A percentile compares a stretch with the other conserved stretches of the same genome.
Conservation (phyloP, 495 filamentous ascomycete species). For the Aspergillus sparsus region DNA sequence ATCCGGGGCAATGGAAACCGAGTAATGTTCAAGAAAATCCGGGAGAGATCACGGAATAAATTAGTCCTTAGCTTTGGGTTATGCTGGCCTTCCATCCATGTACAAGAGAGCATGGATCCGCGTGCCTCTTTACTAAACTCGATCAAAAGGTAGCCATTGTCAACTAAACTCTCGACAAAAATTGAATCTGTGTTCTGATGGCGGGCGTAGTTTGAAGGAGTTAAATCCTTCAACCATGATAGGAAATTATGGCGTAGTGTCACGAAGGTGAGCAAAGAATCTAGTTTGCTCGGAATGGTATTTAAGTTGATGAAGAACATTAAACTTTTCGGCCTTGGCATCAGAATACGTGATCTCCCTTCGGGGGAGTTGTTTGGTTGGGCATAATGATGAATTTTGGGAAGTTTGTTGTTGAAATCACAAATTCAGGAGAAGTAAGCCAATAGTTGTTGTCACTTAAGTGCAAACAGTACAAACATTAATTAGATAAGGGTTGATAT, state of each 20-base stretch:
- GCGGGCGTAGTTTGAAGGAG: constrained; percentile 29
- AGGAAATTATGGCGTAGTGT: neutral
- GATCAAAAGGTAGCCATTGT: constrained; percentile 37
- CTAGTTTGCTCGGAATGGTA: constrained; percentile 26
- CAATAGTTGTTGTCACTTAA: too few relatives aligned
- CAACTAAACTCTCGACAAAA: too few relatives aligned
- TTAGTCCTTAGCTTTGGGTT: constrained; percentile 24
- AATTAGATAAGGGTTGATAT: too few relatives aligned
- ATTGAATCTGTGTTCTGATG: too few relatives aligned
- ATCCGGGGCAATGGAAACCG: constrained; percentile 27
- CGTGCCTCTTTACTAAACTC: constrained; percentile 32
- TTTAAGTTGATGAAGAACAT: constrained; percentile 29
- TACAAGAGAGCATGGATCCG: constrained; percentile 36
- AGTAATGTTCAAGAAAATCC: constrained; percentile 30
- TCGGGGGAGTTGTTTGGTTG: too few relatives aligned
- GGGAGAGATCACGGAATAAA: constrained; percentile 34
- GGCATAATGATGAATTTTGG: too few relatives aligned
- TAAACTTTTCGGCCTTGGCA: constrained; percentile 27
- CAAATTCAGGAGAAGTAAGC: too few relatives aligned
- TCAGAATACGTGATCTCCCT: constrained; percentile 26
- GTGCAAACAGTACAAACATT: too few relatives aligned
- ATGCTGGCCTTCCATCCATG: constrained; percentile 26
- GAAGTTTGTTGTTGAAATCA: too few relatives aligned
- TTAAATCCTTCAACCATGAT: constrained; percentile 12
- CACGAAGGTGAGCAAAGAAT: constrained; percentile 24